These are phyloP conservation scores for Trametes meyenii DNA, from an alignment of 768 basidiomycete species.

Conservation along the genomic window DNA sequence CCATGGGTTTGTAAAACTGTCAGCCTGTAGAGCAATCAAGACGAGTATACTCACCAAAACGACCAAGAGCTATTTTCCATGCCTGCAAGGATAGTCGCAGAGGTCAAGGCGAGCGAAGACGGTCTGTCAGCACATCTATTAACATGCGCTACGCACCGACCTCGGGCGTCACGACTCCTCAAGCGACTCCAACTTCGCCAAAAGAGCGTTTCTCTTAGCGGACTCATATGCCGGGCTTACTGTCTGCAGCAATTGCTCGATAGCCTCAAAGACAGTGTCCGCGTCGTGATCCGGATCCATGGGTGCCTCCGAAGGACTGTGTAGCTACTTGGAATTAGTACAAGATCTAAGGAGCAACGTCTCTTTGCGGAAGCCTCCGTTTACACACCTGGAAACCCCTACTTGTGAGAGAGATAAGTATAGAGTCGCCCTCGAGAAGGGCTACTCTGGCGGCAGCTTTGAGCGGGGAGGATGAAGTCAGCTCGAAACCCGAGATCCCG, in stretches of 20 bases:
- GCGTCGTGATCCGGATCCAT: constrained; percentile 20
- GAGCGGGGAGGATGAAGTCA: constrained; percentile 41
- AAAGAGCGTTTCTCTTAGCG: constrained; percentile 49
- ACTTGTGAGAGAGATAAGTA: constrained; percentile 51
- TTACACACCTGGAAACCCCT: constrained; percentile 57
- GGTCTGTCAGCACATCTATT: neutral
- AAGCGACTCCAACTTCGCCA: constrained; percentile 47
- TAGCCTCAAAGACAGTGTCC: constrained; percentile 50
- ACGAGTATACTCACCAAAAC: no score
- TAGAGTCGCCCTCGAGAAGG: constrained; percentile 54
- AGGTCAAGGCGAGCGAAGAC: neutral
- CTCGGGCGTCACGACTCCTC: neutral
- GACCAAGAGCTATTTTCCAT: no score
- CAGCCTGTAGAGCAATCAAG: no score
- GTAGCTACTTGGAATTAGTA: neutral
- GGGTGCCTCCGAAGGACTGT: constrained; percentile 10
- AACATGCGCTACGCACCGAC: neutral
- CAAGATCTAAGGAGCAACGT: neutral
- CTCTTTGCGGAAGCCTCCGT: neutral
- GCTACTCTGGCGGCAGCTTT: constrained; percentile 58
- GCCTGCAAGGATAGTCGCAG: no score
- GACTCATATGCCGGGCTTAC: constrained; percentile 56
- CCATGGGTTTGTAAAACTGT: no score
- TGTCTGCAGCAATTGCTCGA: constrained; percentile 59
- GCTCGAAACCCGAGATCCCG: constrained; percentile 51